Evolutionary conservation across 192 early-diverging fungal genomes (phyloP).

Genomic region (Backusella australiensis): DNA sequence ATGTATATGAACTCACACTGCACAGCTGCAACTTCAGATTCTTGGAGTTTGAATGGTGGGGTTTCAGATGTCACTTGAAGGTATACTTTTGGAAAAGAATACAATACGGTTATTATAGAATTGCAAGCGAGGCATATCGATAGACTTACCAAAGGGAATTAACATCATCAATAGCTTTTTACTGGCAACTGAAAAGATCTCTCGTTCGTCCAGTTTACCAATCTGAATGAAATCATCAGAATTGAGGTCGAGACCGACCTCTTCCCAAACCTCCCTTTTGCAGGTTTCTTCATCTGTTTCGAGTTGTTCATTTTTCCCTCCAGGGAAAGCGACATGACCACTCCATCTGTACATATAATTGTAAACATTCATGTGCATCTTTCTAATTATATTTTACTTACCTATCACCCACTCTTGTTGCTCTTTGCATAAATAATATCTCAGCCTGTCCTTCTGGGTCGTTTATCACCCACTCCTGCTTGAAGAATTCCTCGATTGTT

Average conservation of each 20-base stretch:
- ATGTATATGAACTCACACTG: conserved; percentile 20
- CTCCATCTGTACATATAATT: conserved; percentile 18
- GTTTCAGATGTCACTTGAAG: conserved; percentile 29
- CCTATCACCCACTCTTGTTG: conserved; percentile 28
- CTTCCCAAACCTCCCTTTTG: conserved; percentile 26
- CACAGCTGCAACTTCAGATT: conserved; percentile 30
- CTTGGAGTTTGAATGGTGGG: conserved; percentile 17
- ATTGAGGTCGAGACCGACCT: conserved; percentile 28
- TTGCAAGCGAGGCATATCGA: too few species aligned
- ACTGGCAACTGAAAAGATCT: conserved; percentile 13
- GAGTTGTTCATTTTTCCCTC: conserved; percentile 29
- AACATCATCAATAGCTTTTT: conserved; percentile 34
- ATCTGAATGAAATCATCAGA: conserved; percentile 13
- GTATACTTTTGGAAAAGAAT: conserved; percentile 19
- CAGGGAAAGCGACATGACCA: conserved; percentile 32
- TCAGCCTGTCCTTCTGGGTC: conserved; percentile 20
- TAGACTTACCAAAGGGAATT: conserved; percentile 29
- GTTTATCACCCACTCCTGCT: conserved; percentile 20
- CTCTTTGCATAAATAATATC: conserved; percentile 31
- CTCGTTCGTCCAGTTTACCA: conserved; percentile 26
- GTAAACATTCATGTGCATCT: neutral
- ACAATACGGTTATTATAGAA: neutral
- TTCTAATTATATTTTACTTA: neutral
- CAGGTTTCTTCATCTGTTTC: conserved; percentile 34
- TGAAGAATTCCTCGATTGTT: conserved; percentile 15